These are phyloP conservation scores for Calonectria multiphialidica DNA, from an alignment of 2,329 filamentous ascomycete genomes.

Conservation along the genomic window DNA sequence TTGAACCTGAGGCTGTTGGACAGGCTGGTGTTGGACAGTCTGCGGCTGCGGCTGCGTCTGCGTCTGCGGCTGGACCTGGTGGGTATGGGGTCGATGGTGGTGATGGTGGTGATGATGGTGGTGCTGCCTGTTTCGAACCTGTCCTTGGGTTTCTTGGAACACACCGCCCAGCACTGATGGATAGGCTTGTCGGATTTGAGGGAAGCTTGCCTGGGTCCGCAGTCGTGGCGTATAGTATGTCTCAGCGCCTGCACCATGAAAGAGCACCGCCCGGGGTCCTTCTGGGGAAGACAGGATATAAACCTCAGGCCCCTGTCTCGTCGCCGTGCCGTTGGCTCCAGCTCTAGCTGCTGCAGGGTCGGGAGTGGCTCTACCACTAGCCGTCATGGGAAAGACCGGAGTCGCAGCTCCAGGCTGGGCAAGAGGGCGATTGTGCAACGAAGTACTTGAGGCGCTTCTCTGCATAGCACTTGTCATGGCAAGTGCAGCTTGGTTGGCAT, in stretches of 20 bases:
- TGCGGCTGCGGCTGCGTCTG: slow-evolving; percentile 33
- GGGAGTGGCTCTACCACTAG: slow-evolving; percentile 62
- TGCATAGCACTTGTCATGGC: slow-evolving; percentile 65
- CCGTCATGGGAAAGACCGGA: slow-evolving; percentile 52
- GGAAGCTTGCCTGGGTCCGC: slow-evolving; percentile 41
- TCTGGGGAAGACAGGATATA: slow-evolving; percentile 72
- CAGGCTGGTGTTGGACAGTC: slow-evolving; percentile 22
- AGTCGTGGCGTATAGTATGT: slow-evolving; percentile 64
- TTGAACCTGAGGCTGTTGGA: slow-evolving; percentile 17
- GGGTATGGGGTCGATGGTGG: slow-evolving; percentile 33
- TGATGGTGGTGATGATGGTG: slow-evolving; percentile 43
- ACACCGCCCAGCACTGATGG: slow-evolving; percentile 26
- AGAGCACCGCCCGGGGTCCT: slow-evolving; percentile 68
- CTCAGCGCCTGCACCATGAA: slow-evolving; percentile 63
- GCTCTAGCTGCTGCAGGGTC: slow-evolving; percentile 49
- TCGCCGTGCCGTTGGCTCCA: slow-evolving; percentile 38
- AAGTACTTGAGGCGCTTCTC: slow-evolving; percentile 61
- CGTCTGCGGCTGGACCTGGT: slow-evolving; percentile 27
- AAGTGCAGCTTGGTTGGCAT: slow-evolving; percentile 58
- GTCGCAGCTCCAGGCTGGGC: slow-evolving; percentile 58
- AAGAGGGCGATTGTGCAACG: slow-evolving; percentile 51
- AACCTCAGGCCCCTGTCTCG: slow-evolving; percentile 59
- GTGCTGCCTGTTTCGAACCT: slow-evolving; percentile 39
- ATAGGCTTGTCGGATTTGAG: slow-evolving; percentile 40
- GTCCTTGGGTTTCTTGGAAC: slow-evolving; percentile 33